Evolutionary conservation across 2,329 filamentous ascomycete genomes (phyloP), one percentile per base, ranked within the genome.

Genomic region (Sclerotinia spermophila): DNA sequence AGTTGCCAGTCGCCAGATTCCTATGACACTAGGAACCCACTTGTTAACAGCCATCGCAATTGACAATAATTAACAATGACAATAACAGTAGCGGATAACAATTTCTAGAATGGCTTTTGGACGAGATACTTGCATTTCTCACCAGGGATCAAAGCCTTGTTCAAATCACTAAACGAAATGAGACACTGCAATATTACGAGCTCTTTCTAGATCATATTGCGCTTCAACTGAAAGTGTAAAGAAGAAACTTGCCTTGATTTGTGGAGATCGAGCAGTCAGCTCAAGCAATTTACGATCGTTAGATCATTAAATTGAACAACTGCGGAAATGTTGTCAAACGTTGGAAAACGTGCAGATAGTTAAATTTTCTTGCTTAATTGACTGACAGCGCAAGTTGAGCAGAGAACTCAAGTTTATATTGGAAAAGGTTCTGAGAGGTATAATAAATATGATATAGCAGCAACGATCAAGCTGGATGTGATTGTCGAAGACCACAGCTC

Each of bases 11-110:
- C 11, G 5, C 5, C 35, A 40, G 19, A 1, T 17, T 27, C 17
- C 15, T 1, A 10, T 17, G 19, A n/a, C 5, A 24, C 1, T 10
- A 5, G 1, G 6, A 2, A 24, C 11, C 53, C 0, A 0, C 8
- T 24, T 42, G 4, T 3, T 42, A 0, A 30, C 15, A 17, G 6
- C 17, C 7, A 21, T 30, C 2, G 8, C 10, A 30, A 3, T 3
- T 21, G 17, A 6, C 10, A 3, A 30, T 19, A 53, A 66, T 0
- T 5, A 6, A 17, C 11, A 3, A 30, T 53, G 62, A 5, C 45
- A 40, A 42, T 7, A 21, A 65, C 3, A n/a, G 35, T 48, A 35
- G 44, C 30, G 30, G 10, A 5, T 3, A 48, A 21, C 4, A 40
- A 40, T 19, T 17, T 27, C 24, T 27, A 11, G 27, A 24, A 30